These are phyloP conservation scores for Lipomyces chichibuensis DNA, from an alignment of 805 yeast species.

Conservation along the genomic window DNA sequence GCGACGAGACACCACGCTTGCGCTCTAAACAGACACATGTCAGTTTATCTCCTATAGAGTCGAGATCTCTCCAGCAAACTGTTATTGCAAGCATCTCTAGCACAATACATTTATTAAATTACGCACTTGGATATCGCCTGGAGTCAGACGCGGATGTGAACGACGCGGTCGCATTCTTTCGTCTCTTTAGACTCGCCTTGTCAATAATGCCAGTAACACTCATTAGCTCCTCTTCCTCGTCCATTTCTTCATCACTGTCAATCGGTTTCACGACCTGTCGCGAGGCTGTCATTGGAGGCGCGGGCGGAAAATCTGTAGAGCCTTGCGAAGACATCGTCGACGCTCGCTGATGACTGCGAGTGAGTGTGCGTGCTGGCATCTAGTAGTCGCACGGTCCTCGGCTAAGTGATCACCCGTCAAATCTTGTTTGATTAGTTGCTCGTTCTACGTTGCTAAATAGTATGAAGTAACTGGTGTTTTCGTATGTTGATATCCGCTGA, in stretches of 20 bases:
- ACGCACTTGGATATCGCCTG: background rate
- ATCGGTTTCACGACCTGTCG: background rate
- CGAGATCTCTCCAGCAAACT: background rate
- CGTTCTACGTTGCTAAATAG: background rate
- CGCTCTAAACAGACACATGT: background rate
- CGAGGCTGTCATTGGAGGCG: background rate
- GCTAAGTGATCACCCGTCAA: background rate
- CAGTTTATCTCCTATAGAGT: background rate
- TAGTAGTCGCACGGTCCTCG: background rate
- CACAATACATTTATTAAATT: background rate
- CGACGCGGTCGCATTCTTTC: background rate
- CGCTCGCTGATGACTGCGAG: background rate
- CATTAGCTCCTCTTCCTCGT: background rate
- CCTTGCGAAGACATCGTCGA: background rate
- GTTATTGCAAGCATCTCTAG: background rate
- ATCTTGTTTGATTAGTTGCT: background rate
- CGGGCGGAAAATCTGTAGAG: background rate
- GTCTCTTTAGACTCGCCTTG: background rate
- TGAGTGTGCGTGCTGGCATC: conserved; percentile 4
- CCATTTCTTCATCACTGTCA: background rate
- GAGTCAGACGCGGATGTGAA: background rate
- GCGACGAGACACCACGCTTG: background rate
- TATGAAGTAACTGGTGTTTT: background rate
- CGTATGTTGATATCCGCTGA: background rate
- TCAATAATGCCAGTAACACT: background rate